Conservation (phyloP, 2,329 filamentous ascomycete species). For the Ophiostoma perfectum region DNA sequence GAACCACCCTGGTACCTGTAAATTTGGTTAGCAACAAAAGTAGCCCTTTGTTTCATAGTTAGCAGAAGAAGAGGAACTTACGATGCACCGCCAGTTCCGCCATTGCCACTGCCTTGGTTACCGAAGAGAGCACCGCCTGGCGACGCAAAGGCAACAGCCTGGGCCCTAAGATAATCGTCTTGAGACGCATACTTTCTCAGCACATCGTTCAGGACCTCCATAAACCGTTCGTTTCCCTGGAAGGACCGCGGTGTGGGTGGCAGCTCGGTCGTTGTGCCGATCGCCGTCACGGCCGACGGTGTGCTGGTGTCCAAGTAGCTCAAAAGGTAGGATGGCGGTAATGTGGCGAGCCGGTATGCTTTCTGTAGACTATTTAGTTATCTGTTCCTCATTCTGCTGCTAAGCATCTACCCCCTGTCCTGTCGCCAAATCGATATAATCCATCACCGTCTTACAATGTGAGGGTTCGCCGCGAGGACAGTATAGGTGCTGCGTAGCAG, state of each 20-base stretch:
- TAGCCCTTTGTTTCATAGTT: background rate
- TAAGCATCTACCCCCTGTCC: background rate
- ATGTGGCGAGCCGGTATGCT: constrained; percentile 47
- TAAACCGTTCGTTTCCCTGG: constrained; percentile 53
- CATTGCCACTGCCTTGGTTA: constrained; percentile 47
- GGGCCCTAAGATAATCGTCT: constrained; percentile 33
- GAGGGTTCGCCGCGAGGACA: constrained; percentile 46
- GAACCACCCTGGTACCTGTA: constrained; percentile 50
- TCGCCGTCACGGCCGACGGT: constrained; percentile 48
- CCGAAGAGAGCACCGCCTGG: constrained; percentile 51
- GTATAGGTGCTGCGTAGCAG: constrained; percentile 36
- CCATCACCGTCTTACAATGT: constrained; percentile 42
- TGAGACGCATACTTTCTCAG: constrained; percentile 33
- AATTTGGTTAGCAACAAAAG: background rate
- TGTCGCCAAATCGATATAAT: background rate
- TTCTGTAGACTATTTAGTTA: constrained; percentile 40
- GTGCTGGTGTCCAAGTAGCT: constrained; percentile 55
- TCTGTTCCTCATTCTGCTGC: background rate
- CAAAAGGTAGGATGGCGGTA: constrained; percentile 48
- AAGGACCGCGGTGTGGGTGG: constrained; percentile 59
- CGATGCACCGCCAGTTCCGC: constrained; percentile 37
- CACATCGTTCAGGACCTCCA: constrained; percentile 35
- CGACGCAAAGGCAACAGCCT: constrained; percentile 56
- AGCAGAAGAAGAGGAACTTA: constrained; percentile 11
- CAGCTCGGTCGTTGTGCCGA: constrained; percentile 54